Percentiles rank a stretch among this genome's conserved stretches.
Conservation (phyloP, 257 asterid species). For the Coffea eugenioides region DNA sequence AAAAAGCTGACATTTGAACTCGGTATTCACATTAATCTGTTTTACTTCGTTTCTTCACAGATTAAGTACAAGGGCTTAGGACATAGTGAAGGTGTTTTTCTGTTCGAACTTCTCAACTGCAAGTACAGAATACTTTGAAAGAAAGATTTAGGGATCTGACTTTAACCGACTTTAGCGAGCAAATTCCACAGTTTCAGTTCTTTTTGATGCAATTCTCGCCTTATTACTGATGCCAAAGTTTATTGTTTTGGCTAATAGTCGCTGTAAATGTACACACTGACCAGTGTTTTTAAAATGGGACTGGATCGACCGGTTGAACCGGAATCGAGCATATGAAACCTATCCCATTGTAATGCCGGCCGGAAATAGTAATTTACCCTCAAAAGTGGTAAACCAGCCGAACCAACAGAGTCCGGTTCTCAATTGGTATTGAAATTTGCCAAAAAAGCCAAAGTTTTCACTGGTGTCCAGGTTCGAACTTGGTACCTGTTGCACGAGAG, state of each 20-base stretch:
- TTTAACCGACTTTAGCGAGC: background rate
- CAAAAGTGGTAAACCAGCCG: too few species aligned
- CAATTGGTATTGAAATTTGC: too few species aligned
- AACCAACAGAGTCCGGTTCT: too few species aligned
- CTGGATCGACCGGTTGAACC: too few species aligned
- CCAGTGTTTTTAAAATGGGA: background rate
- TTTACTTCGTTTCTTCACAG: background rate
- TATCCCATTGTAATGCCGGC: too few species aligned
- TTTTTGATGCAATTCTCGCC: background rate
- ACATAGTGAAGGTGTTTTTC: slow-evolving; percentile 1
- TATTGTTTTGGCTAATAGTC: background rate
- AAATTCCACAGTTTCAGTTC: background rate
- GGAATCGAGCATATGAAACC: too few species aligned
- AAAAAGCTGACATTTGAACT: background rate
- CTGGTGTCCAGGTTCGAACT: too few species aligned
- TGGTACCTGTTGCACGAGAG: too few species aligned
- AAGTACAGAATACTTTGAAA: background rate
- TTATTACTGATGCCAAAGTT: background rate
- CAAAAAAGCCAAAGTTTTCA: too few species aligned
- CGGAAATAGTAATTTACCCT: too few species aligned
- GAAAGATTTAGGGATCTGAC: background rate
- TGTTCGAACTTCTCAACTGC: too few species aligned
- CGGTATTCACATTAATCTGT: background rate
- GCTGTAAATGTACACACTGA: background rate
- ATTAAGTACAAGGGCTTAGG: background rate